Evolutionary conservation across 768 basidiomycete genomes (phyloP).

Genomic region (Termitomyces sp.): DNA sequence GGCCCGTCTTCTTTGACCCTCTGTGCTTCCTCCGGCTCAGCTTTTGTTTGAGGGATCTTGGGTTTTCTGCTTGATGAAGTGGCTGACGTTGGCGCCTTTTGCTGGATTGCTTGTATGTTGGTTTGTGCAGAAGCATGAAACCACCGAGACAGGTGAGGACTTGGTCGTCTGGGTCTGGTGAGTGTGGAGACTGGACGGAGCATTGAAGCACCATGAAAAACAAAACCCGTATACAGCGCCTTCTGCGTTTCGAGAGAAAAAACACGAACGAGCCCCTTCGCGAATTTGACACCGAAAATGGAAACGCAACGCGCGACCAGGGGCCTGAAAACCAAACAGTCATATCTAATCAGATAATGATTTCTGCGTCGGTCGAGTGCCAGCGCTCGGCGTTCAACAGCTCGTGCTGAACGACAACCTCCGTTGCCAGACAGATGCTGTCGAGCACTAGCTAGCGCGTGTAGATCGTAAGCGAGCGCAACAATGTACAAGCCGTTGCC

Average conservation of each 20-base stretch:
- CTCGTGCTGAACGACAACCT: not conserved
- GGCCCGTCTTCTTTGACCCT: conserved; percentile 1
- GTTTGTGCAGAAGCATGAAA: conserved; percentile 21
- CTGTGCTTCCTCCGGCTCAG: not conserved
- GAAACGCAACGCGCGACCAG: too few relatives aligned
- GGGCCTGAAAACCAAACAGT: not conserved
- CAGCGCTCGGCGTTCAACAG: not conserved
- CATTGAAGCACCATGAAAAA: conserved; percentile 19
- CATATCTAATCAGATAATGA: conserved; percentile 14
- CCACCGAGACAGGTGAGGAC: conserved; percentile 25
- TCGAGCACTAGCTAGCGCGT: not conserved
- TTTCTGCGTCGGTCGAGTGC: not conserved
- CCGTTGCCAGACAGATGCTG: not conserved
- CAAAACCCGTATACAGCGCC: not conserved
- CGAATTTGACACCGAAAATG: not conserved
- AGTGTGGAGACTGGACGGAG: conserved; percentile 15
- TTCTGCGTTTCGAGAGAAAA: not conserved
- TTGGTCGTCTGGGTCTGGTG: conserved; percentile 14
- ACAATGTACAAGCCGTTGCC: conserved; percentile 1
- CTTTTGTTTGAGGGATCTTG: not conserved
- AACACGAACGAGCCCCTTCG: not conserved
- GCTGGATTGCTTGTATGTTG: conserved; percentile 15
- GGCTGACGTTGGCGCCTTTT: conserved; percentile 6
- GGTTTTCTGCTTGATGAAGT: conserved; percentile 1
- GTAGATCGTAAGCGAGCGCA: not conserved